A percentile compares a stretch with the other conserved stretches of the same genome.
phyloP scores from a whole-genome alignment of 2,329 filamentous ascomycete species.

The Colletotrichum sp. region DNA sequence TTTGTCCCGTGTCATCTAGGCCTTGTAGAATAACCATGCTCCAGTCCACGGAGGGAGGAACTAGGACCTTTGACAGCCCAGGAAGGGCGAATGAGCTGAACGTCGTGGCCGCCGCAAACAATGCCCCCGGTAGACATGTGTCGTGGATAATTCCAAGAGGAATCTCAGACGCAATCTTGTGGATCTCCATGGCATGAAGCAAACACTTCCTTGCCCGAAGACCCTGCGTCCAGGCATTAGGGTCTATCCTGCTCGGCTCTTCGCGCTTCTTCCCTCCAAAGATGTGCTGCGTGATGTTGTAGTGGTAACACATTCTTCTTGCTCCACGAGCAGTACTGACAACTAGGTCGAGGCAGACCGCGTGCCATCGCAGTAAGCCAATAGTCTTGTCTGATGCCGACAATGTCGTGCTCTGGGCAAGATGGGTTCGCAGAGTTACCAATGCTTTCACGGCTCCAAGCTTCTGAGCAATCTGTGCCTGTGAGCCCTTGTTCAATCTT shows the following conservation, averaged over 20 bases:
- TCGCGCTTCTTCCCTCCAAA: not conserved
- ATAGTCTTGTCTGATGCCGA: not conserved
- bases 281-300: not conserved
- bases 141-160: not conserved
- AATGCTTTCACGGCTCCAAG: not conserved
- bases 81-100: not conserved
- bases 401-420: not conserved
- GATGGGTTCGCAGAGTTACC: not conserved
- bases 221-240: not conserved
- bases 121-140: not conserved
- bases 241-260: not conserved
- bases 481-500: not conserved
- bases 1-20: not conserved
- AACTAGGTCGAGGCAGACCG: not conserved
- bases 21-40: not conserved
- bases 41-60: not conserved
- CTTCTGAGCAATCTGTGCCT: not conserved
- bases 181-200: not conserved
- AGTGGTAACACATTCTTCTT: not conserved
- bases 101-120: not conserved
- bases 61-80: not conserved
- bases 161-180: not conserved
- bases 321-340: not conserved
- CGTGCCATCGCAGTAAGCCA: not conserved
- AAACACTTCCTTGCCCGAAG: not conserved